Evolutionary conservation across 371 early-diverging fungal genomes (phyloP), one percentile per base, ranked within the genome.

Genomic region (Quaeritorhiza haematococci): DNA sequence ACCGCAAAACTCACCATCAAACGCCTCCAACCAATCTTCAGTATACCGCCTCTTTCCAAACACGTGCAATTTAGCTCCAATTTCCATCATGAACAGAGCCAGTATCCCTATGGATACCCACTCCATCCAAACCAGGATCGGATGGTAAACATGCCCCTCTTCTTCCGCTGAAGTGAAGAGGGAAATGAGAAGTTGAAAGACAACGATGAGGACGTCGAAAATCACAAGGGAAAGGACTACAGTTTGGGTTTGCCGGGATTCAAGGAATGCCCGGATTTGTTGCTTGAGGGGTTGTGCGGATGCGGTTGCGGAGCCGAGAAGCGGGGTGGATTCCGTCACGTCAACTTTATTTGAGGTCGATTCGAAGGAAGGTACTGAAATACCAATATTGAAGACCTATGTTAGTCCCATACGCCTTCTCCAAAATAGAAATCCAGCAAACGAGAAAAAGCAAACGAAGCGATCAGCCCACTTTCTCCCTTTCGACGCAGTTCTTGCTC

Each of bases 1-100:
- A 21, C 52, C n/a, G 5, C 44, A 58, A 52, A 56, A 26, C 44
- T 55, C n/a, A 61, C 62, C n/a, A 34, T 3, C 42, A 26, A 47
- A 47, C 17, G 26, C 8, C 19, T 47, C 48, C 19, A 47, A 26
- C 48, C 48, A 47, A 26, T 47, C 48, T 19, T 47, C 48, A 26
- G 48, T 47, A 26, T 19, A 47, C 17, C 48, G 48, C 19, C 26
- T 17, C 8, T 19, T 19, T 15, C 19, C 26, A 47, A 47, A 47
- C 26, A 26, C 48, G 15, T 19, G 15, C 17, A 47, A 47, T 19
- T 47, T 47, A 10, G 48, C 17, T 15, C 8, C 48, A 13, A 47
- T 17, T 47, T 47, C 48, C 48, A 19, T 26, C 48, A 47, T 15
- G 48, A 47, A 47, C 17, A 47, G 10, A 8, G 48, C 17, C 48